Evolutionary conservation across 768 basidiomycete genomes (phyloP).

Genomic region (Leccinellum albellum): DNA sequence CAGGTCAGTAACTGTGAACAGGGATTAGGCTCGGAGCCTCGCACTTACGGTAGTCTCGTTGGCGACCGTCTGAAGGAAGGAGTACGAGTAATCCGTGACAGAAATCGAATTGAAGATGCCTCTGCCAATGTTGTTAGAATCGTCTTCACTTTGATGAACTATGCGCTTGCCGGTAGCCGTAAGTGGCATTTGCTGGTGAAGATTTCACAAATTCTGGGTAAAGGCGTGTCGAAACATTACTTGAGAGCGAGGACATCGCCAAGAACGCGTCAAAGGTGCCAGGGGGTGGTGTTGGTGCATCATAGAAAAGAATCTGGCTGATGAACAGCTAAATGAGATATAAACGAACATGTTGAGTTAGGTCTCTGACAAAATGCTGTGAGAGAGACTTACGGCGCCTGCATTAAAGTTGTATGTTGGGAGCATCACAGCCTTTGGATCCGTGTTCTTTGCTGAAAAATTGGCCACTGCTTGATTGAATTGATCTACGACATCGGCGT

Average conservation of each 20-base stretch:
- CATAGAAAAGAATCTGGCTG: neutral
- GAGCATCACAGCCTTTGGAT: conserved; percentile 8
- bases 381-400: neutral
- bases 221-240: conserved; percentile 1
- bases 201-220: conserved; percentile 9
- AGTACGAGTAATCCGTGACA: neutral
- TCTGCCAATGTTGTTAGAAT: neutral
- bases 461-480: conserved; percentile 9
- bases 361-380: neutral
- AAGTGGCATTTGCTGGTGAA: neutral
- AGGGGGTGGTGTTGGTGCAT: neutral
- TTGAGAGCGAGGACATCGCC: neutral
- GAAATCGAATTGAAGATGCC: conserved; percentile 1
- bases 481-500: neutral
- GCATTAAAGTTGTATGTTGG: neutral
- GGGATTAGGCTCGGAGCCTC: neutral
- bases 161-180: conserved; percentile 1
- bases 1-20: neutral
- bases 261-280: neutral
- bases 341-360: neutral
- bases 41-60: conserved; percentile 13
- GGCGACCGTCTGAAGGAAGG: conserved; percentile 15
- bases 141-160: neutral
- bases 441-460: conserved; percentile 7
- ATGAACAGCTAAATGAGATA: neutral